Evolutionary conservation across 78 protist genomes (phyloP).

Genomic region (Dictyostelium citrinum): DNA sequence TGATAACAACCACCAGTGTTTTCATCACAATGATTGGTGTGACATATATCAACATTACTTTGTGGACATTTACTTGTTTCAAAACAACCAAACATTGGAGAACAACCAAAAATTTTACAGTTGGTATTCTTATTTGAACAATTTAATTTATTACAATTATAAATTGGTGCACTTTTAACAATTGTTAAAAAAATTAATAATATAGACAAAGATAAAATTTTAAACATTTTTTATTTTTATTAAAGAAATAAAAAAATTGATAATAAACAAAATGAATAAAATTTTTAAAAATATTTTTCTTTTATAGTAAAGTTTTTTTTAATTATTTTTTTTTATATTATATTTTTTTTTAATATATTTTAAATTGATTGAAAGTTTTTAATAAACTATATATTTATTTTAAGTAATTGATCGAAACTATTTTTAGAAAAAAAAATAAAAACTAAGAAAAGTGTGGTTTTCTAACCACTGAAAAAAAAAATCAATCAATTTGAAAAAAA

Average conservation of each 20-base stretch:
- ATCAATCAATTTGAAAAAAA: too few species aligned
- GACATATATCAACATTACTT: not conserved
- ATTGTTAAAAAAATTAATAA: not conserved
- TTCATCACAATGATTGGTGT: not conserved
- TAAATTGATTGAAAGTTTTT: too few species aligned
- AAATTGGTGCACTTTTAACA: not conserved
- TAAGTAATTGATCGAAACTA: not conserved
- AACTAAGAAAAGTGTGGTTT: not conserved
- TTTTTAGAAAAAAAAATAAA: not conserved
- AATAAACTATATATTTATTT: too few species aligned
- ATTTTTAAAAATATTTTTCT: not conserved
- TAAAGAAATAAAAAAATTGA: not conserved
- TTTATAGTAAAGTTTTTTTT: not conserved
- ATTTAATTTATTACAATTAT: not conserved
- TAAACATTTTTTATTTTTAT: too few species aligned
- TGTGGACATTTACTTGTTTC: not conserved
- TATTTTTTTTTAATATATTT: too few species aligned
- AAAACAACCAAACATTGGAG: conserved; percentile 2
- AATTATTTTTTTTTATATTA: too few species aligned
- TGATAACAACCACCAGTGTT: not conserved
- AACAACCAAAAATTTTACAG: not conserved
- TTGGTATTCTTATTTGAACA: not conserved
- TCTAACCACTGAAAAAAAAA: not conserved
- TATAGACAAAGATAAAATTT: not conserved
- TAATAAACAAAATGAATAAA: not conserved